Evolutionary conservation across 129 eudicot species (phyloP).

Genomic region (Oenanthe sinensis): DNA sequence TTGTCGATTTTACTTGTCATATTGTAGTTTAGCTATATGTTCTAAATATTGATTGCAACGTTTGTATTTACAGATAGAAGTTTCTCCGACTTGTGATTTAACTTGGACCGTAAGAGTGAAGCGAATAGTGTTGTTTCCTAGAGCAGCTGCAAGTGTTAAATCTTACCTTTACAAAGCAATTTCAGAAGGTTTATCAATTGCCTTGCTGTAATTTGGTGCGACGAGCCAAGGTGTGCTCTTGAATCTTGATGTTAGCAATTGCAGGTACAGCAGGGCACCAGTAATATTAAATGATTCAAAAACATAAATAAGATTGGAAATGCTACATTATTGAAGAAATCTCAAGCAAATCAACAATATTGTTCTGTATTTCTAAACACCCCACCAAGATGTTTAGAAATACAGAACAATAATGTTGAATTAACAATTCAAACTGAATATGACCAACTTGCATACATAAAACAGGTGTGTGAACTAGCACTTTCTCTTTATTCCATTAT

Average conservation of each 20-base stretch:
- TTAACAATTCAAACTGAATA: neutral
- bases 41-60: neutral
- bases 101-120: neutral
- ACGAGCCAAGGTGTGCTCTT: neutral
- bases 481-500: neutral
- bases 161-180: neutral
- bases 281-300: neutral
- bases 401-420: no score
- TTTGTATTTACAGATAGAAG: neutral
- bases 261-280: neutral
- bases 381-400: conserved; percentile 1
- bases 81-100: neutral
- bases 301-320: neutral
- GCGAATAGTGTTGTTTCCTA: neutral
- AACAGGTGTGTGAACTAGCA: conserved; percentile 1
- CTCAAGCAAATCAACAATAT: conserved; percentile 8
- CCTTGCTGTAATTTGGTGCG: neutral
- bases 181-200: neutral
- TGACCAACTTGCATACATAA: neutral
- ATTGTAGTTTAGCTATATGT: neutral
- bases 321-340: neutral
- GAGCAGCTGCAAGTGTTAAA: neutral
- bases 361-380: neutral
- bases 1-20: neutral
- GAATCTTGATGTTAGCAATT: neutral